Percentiles rank a stretch among this genome's conserved stretches.
phyloP scores from a whole-genome alignment of 2,329 filamentous ascomycete species.

The Monilinia aucupariae region DNA sequence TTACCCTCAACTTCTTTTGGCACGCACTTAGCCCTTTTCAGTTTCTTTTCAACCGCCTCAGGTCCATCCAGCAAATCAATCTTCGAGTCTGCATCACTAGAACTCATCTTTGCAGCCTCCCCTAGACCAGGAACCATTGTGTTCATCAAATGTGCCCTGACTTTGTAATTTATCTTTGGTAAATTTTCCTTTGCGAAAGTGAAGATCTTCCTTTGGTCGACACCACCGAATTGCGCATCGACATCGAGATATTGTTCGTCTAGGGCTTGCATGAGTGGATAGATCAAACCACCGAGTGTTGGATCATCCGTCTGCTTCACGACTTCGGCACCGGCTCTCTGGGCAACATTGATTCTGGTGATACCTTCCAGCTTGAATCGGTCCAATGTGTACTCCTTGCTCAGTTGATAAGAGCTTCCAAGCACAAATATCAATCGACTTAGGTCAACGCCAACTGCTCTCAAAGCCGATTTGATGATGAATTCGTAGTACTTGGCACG shows the following conservation, averaged over 20 bases:
- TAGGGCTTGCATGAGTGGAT: conserved; percentile 65
- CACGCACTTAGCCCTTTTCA: conserved; percentile 14
- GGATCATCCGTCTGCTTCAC: conserved; percentile 73
- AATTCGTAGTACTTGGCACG: conserved; percentile 77
- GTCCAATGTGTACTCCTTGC: conserved; percentile 76
- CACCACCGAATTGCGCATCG: conserved; percentile 81
- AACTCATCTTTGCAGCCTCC: conserved; percentile 79
- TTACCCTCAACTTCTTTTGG: conserved; percentile 19
- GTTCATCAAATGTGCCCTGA: conserved; percentile 69
- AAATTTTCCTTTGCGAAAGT: conserved; percentile 78
- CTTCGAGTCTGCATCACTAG: conserved; percentile 47
- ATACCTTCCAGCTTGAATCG: conserved; percentile 62
- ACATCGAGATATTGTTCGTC: conserved; percentile 61
- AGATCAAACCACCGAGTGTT: conserved; percentile 67
- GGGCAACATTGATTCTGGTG: conserved; percentile 46
- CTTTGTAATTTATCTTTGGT: conserved; percentile 76
- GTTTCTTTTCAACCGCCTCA: conserved; percentile 15
- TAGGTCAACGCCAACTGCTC: conserved; percentile 62
- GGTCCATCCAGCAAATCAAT: conserved; percentile 16
- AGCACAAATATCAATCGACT: conserved; percentile 77
- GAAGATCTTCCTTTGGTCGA: conserved; percentile 88
- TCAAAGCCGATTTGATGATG: conserved; percentile 56
- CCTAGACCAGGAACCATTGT: conserved; percentile 83
- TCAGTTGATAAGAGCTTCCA: conserved; percentile 77
- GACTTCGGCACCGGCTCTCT: conserved; percentile 86